Conservation (phyloP, 1,284 basidiomycete genomes). For the Ceratobasidium sp. region DNA sequence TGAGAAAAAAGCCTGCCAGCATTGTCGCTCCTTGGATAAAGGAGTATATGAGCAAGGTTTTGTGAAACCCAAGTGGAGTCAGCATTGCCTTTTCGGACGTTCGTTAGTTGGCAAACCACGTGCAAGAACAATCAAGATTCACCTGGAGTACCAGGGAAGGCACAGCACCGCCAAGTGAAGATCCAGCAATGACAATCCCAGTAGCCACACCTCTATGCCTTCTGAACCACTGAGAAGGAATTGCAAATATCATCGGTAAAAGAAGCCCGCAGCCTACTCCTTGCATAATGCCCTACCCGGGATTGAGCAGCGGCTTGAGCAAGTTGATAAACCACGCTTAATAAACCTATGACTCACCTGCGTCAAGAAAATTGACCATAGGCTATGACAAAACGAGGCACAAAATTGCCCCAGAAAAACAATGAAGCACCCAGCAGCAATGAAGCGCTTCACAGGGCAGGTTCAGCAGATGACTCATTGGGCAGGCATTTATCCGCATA, state of each 20-base stretch:
- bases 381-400: slow-evolving; percentile 42
- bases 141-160: not conserved
- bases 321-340: slow-evolving; percentile 1
- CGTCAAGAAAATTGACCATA: slow-evolving; percentile 45
- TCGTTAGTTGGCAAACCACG: not conserved
- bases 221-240: no score
- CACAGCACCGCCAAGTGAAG: slow-evolving; percentile 40
- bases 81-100: slow-evolving; percentile 40
- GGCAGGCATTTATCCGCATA: no score
- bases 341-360: slow-evolving; percentile 40
- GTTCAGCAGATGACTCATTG: no score
- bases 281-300: slow-evolving; percentile 42
- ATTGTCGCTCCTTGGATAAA: slow-evolving; percentile 41
- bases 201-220: no score
- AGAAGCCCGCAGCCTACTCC: slow-evolving; percentile 38
- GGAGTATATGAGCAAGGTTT: slow-evolving; percentile 43
- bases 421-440: slow-evolving; percentile 40
- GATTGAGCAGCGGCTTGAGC: slow-evolving; percentile 38
- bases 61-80: slow-evolving; percentile 40
- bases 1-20: slow-evolving; percentile 38
- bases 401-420: slow-evolving; percentile 39
- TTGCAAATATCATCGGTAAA: no score
- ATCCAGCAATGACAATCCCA: no score
- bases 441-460: slow-evolving; percentile 39
- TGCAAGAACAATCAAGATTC: not conserved